Percentiles rank a stretch among this genome's conserved stretches.
Conservation (phyloP, 2,329 filamentous ascomycete species). For the Aciculosporium take region DNA sequence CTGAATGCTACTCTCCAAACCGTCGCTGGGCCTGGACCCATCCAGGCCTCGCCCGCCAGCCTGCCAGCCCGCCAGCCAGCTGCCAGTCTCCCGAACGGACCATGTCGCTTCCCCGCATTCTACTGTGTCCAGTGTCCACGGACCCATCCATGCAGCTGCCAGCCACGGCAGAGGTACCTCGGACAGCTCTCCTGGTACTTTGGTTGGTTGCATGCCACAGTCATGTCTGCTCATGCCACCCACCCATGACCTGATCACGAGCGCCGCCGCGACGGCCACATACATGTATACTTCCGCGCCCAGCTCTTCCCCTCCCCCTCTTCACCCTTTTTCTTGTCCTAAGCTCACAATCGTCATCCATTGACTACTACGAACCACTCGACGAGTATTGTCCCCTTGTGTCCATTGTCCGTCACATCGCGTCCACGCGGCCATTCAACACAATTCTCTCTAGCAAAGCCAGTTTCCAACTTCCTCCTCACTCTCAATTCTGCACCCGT, state of each 20-base stretch:
- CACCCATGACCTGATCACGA: neutral
- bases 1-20: neutral
- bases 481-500: neutral
- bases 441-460: neutral
- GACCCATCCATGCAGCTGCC: neutral
- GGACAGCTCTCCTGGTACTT: no score
- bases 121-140: neutral
- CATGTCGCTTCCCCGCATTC: neutral
- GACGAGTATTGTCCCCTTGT: neutral
- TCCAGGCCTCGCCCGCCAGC: no score
- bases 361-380: no score
- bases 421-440: neutral
- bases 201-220: neutral
- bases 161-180: no score
- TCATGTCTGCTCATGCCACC: neutral
- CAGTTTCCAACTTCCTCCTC: neutral
- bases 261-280: neutral
- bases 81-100: neutral
- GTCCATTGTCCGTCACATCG: neutral
- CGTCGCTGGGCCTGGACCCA: no score
- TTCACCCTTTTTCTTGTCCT: constrained; percentile 9
- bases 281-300: constrained; percentile 7
- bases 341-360: constrained; percentile 7
- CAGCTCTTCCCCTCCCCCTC: constrained; percentile 9
- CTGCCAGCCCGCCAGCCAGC: neutral